Conservation (phyloP, 441 rosid species). For the Pelargonium australe region DNA sequence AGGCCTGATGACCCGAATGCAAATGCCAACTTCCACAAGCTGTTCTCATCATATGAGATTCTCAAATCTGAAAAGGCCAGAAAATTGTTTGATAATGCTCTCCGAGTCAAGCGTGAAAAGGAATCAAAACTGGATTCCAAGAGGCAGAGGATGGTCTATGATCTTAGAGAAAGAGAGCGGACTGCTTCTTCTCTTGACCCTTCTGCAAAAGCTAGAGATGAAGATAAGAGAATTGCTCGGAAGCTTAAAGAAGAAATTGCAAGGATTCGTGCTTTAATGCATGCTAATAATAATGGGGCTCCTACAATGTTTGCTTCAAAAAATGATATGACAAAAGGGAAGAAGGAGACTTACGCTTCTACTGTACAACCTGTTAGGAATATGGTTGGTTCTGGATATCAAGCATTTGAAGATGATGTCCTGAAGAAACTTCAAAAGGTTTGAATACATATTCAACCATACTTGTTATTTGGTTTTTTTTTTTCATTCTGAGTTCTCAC, state of each 20-base stretch:
- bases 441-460: conserved; percentile 8
- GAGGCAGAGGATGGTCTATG: conserved; percentile 66
- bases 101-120: conserved; percentile 58
- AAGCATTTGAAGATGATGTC: conserved; percentile 59
- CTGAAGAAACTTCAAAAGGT: conserved; percentile 58
- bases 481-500: not conserved
- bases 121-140: conserved; percentile 52
- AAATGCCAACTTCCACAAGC: conserved; percentile 61
- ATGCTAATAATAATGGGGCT: conserved; percentile 27
- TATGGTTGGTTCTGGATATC: conserved; percentile 62
- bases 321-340: conserved; percentile 23
- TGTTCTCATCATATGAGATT: conserved; percentile 69
- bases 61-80: conserved; percentile 71
- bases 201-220: conserved; percentile 33
- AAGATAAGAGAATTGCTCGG: conserved; percentile 61
- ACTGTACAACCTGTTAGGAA: conserved; percentile 38
- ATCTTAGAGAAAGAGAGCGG: conserved; percentile 73
- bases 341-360: conserved; percentile 23
- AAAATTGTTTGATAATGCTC: conserved; percentile 67
- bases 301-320: conserved; percentile 24
- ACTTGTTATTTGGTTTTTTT: not conserved
- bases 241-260: conserved; percentile 67
- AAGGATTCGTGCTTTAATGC: conserved; percentile 54
- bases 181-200: conserved; percentile 55
- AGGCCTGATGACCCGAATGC: conserved; percentile 78